phyloP scores from a whole-genome alignment of 371 early-diverging fungal species.

The Saksenaea vasiformis region DNA sequence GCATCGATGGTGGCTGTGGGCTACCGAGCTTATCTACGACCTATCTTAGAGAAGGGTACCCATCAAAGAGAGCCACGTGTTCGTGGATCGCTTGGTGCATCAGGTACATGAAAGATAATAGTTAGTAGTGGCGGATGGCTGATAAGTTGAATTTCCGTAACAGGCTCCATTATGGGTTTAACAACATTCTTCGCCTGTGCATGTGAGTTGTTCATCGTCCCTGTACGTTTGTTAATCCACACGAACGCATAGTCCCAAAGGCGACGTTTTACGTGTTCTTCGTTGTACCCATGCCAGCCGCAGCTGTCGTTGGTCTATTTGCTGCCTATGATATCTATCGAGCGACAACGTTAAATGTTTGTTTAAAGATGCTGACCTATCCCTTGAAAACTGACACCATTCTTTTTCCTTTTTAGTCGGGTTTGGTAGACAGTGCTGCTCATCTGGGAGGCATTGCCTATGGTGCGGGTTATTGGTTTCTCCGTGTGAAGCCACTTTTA shows the following conservation, averaged over 20 bases:
- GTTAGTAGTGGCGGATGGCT: not conserved
- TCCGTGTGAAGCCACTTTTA: conserved; percentile 48
- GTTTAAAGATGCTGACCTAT: not conserved
- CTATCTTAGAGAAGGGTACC: conserved; percentile 24
- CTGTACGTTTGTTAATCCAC: not conserved
- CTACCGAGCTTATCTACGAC: conserved; percentile 39
- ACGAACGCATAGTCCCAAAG: conserved; percentile 35
- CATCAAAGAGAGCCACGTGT: not conserved
- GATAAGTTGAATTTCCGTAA: not conserved
- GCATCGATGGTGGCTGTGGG: conserved; percentile 27
- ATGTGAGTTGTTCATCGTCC: conserved; percentile 33
- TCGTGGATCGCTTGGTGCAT: conserved; percentile 44
- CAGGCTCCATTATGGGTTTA: conserved; percentile 46
- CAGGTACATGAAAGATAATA: conserved; percentile 26
- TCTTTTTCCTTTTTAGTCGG: conserved; percentile 20
- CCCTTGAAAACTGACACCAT: not conserved
- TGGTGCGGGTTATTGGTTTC: conserved; percentile 58
- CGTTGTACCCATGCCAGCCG: conserved; percentile 60
- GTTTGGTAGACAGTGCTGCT: conserved; percentile 57
- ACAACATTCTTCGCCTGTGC: conserved; percentile 52
- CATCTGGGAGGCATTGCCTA: conserved; percentile 61
- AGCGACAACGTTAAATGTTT: conserved; percentile 39
- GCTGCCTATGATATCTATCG: conserved; percentile 44
- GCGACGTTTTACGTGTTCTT: conserved; percentile 60
- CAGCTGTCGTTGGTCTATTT: conserved; percentile 49